phyloP scores from a whole-genome alignment of 805 yeast genomes.

The Grigorovia jiainica region DNA sequence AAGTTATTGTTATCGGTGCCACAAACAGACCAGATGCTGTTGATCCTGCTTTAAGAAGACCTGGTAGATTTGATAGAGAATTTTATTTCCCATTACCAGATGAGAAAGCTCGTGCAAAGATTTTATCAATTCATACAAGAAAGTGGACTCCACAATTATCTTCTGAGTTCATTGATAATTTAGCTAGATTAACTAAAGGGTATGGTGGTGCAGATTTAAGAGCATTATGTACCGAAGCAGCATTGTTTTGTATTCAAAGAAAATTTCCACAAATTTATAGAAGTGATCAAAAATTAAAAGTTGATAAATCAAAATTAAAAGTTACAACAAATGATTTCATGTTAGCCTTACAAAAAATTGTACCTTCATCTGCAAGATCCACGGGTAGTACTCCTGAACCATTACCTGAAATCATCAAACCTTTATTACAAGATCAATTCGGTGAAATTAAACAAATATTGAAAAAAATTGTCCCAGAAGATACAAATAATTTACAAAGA shows the following conservation, averaged over 20 bases:
- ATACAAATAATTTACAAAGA: constrained; percentile 10
- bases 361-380: constrained; percentile 88
- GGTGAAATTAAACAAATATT: constrained; percentile 38
- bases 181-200: constrained; percentile 82
- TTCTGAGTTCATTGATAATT: constrained; percentile 45
- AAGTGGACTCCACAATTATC: constrained; percentile 77
- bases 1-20: constrained; percentile 96
- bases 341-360: constrained; percentile 72
- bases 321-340: constrained; percentile 81
- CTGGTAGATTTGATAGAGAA: constrained; percentile 95
- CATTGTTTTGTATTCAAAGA: constrained; percentile 82
- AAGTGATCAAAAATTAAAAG: constrained; percentile 59
- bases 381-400: constrained; percentile 67
- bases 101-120: constrained; percentile 63
- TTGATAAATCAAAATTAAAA: constrained; percentile 60
- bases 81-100: constrained; percentile 94
- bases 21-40: constrained; percentile 96
- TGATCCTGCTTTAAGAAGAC: constrained; percentile 96
- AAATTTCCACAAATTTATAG: constrained; percentile 87
- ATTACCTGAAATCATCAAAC: constrained; percentile 60
- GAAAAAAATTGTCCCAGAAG: constrained; percentile 52
- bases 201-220: constrained; percentile 97
- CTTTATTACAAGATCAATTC: constrained; percentile 50
- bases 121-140: constrained; percentile 74
- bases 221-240: constrained; percentile 93